These are phyloP conservation scores for Apiospora aurea DNA, from an alignment of 2,329 filamentous ascomycete species.

Conservation along the genomic window DNA sequence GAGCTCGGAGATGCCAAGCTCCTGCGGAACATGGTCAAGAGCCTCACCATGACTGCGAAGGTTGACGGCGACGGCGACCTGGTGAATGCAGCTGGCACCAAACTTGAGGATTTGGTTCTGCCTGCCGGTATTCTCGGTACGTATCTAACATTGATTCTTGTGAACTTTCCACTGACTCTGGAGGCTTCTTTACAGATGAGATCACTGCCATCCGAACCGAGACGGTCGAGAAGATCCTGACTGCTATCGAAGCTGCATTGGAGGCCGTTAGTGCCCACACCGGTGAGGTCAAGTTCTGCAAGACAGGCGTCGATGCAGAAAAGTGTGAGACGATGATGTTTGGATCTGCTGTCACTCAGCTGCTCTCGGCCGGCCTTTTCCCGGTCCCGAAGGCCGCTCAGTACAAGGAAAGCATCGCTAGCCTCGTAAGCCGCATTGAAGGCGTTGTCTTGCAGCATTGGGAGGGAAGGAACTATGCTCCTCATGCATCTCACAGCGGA, in stretches of 20 bases:
- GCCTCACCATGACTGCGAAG: constrained; percentile 33
- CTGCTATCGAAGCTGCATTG: background rate
- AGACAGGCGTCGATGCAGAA: constrained; percentile 29
- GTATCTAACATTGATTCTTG: constrained; percentile 10
- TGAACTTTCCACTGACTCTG: background rate
- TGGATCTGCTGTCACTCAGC: constrained; percentile 30
- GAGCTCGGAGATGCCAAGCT: constrained; percentile 34
- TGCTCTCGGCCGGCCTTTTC: constrained; percentile 26
- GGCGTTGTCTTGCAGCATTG: constrained; percentile 32
- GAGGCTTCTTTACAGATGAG: background rate
- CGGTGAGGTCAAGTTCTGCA: constrained; percentile 31
- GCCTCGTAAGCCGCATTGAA: constrained; percentile 31
- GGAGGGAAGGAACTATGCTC: constrained; percentile 33
- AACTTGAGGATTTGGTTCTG: constrained; percentile 34
- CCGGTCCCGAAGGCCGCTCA: constrained; percentile 32
- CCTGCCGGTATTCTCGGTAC: constrained; percentile 35
- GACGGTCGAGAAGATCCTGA: background rate
- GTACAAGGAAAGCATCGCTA: constrained; percentile 33
- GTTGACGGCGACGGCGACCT: constrained; percentile 33
- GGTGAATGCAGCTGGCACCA: constrained; percentile 31
- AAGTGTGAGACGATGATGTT: constrained; percentile 39
- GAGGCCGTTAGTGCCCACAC: background rate
- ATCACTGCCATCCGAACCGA: background rate
- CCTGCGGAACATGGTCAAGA: constrained; percentile 35
- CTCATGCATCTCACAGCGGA: background rate